Base-by-base conservation (phyloP, 2,329 filamentous ascomycete genomes). In the Cryphonectria naterciae region DNA sequence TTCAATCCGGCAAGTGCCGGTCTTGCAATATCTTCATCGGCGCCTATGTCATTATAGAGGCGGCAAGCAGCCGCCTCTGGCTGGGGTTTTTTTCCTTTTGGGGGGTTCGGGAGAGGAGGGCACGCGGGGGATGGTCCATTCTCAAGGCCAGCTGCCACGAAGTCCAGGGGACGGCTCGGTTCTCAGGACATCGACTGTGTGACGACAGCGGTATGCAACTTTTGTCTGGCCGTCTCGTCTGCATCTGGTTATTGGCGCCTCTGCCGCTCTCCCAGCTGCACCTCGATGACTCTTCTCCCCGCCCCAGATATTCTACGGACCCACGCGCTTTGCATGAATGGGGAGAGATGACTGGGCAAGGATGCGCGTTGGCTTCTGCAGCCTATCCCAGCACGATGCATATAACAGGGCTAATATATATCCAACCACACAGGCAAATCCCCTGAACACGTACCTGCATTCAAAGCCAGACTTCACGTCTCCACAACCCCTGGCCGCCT, bases 381-480 rank as follows among this genome's bases (percentile, higher is more conserved):
- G 70, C 74, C 72, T 73, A 72, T 77, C 77, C 75, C 72, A 74
- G 49, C 74, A 75, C 76, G 78, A 77, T 76, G 74, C 76, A 39
- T 73, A 80, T 79, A 82, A 76, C 77, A 80, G 68, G 73, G 80
- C 86, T 88, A 84, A 89, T 83, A 81, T 83, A 81, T 81, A 78
- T 79, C 75, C 75, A 79, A 80, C 80, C 80, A 80, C 73, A 79
- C 77, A 92, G 89, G 96, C 95, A 75, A 99, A 99, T 81, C 96
- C 96, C 68, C 84, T 99, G 74, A 98, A 98, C 82, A 99, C 96
- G 63, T 98, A 97, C 79, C 88, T 99, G 70, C 93, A 92, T 70
- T 97, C 94, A 41, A 95, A 97, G 79, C 95, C 96, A 60, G 89
- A 89, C 67, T 99, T 98, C 82, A 95, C 95, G 43, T 98, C 95